Percentiles rank a stretch among this genome's conserved stretches.
phyloP scores from a whole-genome alignment of 148 eudicot genomes.

The Bassia scoparia region DNA sequence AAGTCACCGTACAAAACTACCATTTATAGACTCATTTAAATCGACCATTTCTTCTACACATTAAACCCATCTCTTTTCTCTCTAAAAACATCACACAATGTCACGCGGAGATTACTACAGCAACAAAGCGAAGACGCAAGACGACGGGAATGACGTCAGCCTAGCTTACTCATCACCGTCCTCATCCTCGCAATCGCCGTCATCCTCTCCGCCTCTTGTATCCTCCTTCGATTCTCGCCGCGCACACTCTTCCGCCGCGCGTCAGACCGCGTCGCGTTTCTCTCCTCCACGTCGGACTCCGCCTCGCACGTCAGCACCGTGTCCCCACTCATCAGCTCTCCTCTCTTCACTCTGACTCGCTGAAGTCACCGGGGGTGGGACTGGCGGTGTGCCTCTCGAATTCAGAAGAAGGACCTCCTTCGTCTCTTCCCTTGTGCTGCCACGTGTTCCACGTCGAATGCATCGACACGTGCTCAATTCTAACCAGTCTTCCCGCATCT shows the following conservation, averaged over 20 bases:
- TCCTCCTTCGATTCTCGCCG: constrained; percentile 54
- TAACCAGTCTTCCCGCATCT: constrained; percentile 69
- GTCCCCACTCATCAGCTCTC: constrained; percentile 43
- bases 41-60: not conserved
- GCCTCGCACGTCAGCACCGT: not conserved
- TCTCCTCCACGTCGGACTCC: not conserved
- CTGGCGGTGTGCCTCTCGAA: constrained; percentile 80
- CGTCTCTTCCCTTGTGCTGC: constrained; percentile 79
- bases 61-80: constrained; percentile 16
- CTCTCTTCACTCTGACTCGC: constrained; percentile 63
- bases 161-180: constrained; percentile 35
- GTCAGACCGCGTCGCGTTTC: not conserved
- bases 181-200: constrained; percentile 53
- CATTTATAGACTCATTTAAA: not conserved
- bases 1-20: not conserved
- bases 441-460: constrained; percentile 82
- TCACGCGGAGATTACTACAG: constrained; percentile 17
- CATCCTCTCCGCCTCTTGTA: constrained; percentile 59
- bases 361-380: constrained; percentile 58
- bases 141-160: constrained; percentile 20
- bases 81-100: not conserved
- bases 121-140: constrained; percentile 7
- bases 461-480: constrained; percentile 71
- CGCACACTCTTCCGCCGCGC: constrained; percentile 14
- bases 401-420: constrained; percentile 65